Base-by-base conservation (phyloP, 2,329 filamentous ascomycete species). In the Fusarium illudens region DNA sequence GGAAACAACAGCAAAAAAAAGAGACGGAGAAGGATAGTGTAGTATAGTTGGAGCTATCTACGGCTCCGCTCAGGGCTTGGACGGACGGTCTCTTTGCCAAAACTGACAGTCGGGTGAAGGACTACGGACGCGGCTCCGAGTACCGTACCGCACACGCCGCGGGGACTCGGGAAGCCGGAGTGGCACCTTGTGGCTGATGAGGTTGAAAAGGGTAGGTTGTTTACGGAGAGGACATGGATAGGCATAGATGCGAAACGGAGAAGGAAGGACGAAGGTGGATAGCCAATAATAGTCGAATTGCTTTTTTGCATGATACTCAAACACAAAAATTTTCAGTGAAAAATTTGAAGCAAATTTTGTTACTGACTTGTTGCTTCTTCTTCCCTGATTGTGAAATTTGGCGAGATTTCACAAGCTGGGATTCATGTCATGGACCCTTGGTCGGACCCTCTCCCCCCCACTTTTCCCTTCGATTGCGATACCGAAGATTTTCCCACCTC, bases 51-150 rank as follows among this genome's bases (percentile, higher is more conserved):
- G 33, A 29, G 7, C 30, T 34, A 37, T 39, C 22, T 12, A 29
- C 36, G 51, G 34, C 51, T 42, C 51, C 51, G 51, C 36, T 32
- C 8, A 42, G 13, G 15, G n/a, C 33, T 30, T 29, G 37, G 39
- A 4, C 12, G n/a, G n/a, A n/a, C n/a, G n/a, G n/a, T n/a, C n/a
- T n/a, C n/a, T 34, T 25, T 37, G 48, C 39, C 55, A 68, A 42
- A 57, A 50, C n/a, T 37, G 51, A 65, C 46, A 49, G 36, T 15
- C 34, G 33, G 44, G 29, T 25, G 50, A 37, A n/a, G 13, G 56
- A 34, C 65, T 57, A 52, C 52, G 61, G 51, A 37, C 37, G 65
- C 65, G 65, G 65, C 65, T 68, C 65, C 65, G 60, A 53, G 42
- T 42, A 44, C 19, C 25, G 22, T 27, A 13, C 15, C 15, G n/a